Evolutionary conservation across 2,329 filamentous ascomycete species (phyloP).

Genomic region (Monosporascus ibericus): DNA sequence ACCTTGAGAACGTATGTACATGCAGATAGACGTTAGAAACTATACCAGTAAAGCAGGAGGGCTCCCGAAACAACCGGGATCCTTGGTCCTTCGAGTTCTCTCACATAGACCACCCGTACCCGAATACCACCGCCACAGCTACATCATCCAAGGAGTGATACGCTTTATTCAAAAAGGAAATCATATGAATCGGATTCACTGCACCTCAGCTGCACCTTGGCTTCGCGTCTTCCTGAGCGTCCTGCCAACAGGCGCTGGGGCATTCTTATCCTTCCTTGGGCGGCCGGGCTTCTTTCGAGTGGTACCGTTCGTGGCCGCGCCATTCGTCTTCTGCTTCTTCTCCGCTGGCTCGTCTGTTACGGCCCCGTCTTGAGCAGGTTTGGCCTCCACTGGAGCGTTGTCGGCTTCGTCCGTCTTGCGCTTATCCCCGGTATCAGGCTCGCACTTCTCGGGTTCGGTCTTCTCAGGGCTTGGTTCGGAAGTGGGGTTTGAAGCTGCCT

Average conservation of each 20-base stretch:
- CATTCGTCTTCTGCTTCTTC: slow-evolving; percentile 37
- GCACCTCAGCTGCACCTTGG: slow-evolving; percentile 22
- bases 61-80: too few relatives aligned
- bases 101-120: too few relatives aligned
- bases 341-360: slow-evolving; percentile 21
- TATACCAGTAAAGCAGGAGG: too few relatives aligned
- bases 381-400: background rate
- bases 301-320: slow-evolving; percentile 18
- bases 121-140: too few relatives aligned
- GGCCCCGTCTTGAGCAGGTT: slow-evolving; percentile 9
- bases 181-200: background rate
- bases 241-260: slow-evolving; percentile 24
- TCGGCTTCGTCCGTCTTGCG: slow-evolving; percentile 18
- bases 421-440: slow-evolving; percentile 16
- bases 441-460: slow-evolving; percentile 17
- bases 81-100: too few relatives aligned
- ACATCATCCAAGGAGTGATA: too few relatives aligned
- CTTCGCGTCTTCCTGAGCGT: slow-evolving; percentile 34
- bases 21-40: too few relatives aligned
- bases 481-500: slow-evolving; percentile 12
- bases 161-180: too few relatives aligned
- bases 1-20: too few relatives aligned
- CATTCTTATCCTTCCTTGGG: slow-evolving; percentile 28
- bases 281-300: slow-evolving; percentile 26
- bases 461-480: slow-evolving; percentile 2